Percentiles rank a stretch among this genome's conserved stretches.
These are phyloP conservation scores for Mycena indigotica DNA, from an alignment of 768 basidiomycete genomes.

Conservation along the genomic window DNA sequence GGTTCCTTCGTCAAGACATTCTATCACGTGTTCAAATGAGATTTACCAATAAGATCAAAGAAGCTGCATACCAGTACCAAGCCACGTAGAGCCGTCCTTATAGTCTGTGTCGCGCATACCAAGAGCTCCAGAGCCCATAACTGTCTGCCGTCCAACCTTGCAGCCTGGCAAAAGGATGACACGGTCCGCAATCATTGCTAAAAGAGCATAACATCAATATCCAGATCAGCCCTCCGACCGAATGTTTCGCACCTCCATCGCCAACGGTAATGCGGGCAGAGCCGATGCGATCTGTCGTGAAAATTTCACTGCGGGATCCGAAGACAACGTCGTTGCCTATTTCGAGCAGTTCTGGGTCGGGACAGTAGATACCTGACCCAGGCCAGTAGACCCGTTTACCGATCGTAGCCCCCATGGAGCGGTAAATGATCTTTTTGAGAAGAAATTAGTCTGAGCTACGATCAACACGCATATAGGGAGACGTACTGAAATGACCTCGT, in stretches of 20 bases:
- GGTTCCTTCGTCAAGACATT: conserved; percentile 23
- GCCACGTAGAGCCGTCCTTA: conserved; percentile 48
- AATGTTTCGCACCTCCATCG: conserved; percentile 36
- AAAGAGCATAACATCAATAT: not conserved
- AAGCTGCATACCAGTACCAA: conserved; percentile 42
- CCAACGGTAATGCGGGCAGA: conserved; percentile 42
- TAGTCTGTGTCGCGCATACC: conserved; percentile 44
- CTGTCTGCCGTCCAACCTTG: conserved; percentile 40
- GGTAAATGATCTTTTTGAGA: conserved; percentile 36
- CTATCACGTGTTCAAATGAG: not conserved
- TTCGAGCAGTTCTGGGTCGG: conserved; percentile 49
- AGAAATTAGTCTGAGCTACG: not conserved
- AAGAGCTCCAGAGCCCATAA: conserved; percentile 52
- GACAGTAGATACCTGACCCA: conserved; percentile 46
- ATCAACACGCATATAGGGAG: not conserved
- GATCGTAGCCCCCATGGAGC: conserved; percentile 55
- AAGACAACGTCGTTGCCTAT: conserved; percentile 54
- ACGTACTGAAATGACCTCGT: conserved; percentile 46
- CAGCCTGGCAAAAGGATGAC: conserved; percentile 48
- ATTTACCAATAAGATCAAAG: not conserved
- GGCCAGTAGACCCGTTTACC: conserved; percentile 53
- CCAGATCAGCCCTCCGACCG: too few relatives aligned
- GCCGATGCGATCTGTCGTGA: conserved; percentile 47
- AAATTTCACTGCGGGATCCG: conserved; percentile 46
- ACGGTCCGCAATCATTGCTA: conserved; percentile 54